A percentile compares a stretch with the other conserved stretches of the same genome.
Conservation (phyloP, 2,329 filamentous ascomycete species). For the Diaporthe citri region DNA sequence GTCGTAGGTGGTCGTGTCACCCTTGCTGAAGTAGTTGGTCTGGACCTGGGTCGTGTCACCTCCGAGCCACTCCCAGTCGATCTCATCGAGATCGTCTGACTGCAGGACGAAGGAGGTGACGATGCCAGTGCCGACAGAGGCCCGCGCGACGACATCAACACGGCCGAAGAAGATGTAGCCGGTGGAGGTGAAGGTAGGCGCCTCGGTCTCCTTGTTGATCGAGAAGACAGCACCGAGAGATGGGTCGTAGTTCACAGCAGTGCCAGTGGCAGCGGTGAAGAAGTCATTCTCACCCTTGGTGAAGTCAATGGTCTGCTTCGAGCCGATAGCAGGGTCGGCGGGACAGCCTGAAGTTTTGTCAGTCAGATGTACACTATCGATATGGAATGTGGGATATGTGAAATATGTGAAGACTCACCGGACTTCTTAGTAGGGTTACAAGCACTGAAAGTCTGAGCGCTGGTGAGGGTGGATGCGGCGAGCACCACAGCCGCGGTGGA, state of each 20-base stretch:
- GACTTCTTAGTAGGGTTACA: conserved; percentile 67
- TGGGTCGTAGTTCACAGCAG: conserved; percentile 60
- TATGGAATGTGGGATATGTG: conserved; percentile 18
- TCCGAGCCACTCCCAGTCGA: conserved; percentile 97
- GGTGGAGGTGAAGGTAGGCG: conserved; percentile 78
- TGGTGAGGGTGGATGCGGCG: conserved; percentile 61
- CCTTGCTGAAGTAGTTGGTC: conserved; percentile 88
- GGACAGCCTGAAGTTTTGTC: conserved; percentile 68
- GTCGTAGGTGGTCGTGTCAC: conserved; percentile 77
- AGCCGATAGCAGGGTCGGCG: conserved; percentile 81
- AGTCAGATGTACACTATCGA: conserved; percentile 2
- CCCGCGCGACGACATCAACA: conserved; percentile 83
- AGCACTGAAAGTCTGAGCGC: conserved; percentile 68
- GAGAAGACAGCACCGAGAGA: conserved; percentile 67
- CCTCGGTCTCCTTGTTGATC: conserved; percentile 76
- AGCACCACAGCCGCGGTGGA: conserved; percentile 61
- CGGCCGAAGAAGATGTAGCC: conserved; percentile 99
- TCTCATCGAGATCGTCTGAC: conserved; percentile 92
- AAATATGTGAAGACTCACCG: conserved; percentile 47
- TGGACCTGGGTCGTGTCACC: conserved; percentile 81
- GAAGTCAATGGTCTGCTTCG: conserved; percentile 76
- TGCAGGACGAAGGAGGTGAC: conserved; percentile 92
- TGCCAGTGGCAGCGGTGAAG: conserved; percentile 62
- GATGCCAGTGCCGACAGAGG: conserved; percentile 84
- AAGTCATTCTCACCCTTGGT: conserved; percentile 75